phyloP scores from a whole-genome alignment of 352 stramenopile genomes.

The Pythium folliculosum region DNA sequence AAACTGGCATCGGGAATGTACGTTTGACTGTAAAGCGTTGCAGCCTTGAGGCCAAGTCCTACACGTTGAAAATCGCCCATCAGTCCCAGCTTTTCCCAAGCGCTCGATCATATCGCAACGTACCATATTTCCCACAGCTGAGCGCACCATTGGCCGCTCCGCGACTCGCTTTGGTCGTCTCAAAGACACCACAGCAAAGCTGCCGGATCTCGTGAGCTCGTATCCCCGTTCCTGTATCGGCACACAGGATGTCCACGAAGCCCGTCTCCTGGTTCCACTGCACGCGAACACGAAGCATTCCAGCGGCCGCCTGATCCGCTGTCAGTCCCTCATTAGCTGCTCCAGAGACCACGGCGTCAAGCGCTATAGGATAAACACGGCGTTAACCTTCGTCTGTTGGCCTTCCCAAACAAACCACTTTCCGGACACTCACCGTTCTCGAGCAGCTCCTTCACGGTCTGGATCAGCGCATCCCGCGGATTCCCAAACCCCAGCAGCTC shows the following conservation, averaged over 20 bases:
- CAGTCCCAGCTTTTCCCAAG: neutral
- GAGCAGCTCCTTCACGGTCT: conserved; percentile 81
- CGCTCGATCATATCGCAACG: neutral
- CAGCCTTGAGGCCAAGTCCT: conserved; percentile 79
- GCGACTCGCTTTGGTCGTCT: conserved; percentile 53
- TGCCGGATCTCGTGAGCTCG: conserved; percentile 58
- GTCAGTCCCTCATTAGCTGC: conserved; percentile 28
- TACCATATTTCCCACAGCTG: conserved; percentile 70
- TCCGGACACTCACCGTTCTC: conserved; percentile 57
- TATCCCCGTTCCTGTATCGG: conserved; percentile 75
- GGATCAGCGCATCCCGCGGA: conserved; percentile 57
- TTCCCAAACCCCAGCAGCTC: conserved; percentile 75
- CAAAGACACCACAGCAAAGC: conserved; percentile 71
- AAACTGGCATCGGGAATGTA: conserved; percentile 42
- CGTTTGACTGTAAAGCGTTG: conserved; percentile 73
- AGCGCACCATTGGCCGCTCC: conserved; percentile 4
- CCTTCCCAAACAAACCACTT: no score
- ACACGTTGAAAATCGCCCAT: neutral
- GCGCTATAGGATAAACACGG: conserved; percentile 33
- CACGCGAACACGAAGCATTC: conserved; percentile 56
- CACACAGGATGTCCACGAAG: conserved; percentile 68
- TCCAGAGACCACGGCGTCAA: conserved; percentile 57
- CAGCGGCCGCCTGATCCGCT: conserved; percentile 9
- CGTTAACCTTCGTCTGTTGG: neutral
- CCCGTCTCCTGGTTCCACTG: conserved; percentile 30